Percentiles rank a stretch among this genome's conserved stretches.
These are phyloP conservation scores for Hibiscus mutabilis DNA, from an alignment of 345 rosid genomes.

Conservation along the genomic window DNA sequence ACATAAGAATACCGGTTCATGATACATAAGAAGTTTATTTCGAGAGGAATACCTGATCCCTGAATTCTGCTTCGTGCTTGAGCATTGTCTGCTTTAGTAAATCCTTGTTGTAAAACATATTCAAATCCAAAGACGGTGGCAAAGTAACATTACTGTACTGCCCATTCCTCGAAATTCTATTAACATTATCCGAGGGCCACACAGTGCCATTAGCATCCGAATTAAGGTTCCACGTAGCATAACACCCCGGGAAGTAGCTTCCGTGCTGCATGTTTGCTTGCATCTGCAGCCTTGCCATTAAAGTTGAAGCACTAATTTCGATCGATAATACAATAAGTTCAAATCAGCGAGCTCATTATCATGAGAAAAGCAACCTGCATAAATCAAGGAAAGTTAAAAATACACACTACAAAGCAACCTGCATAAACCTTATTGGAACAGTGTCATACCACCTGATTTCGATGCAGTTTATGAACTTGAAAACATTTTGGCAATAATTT, in stretches of 20 bases:
- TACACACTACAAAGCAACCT: no score
- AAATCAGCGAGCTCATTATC: neutral
- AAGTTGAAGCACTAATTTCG: constrained; percentile 4
- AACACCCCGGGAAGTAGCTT: constrained; percentile 21
- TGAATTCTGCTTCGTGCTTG: constrained; percentile 49
- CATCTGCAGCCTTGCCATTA: constrained; percentile 27
- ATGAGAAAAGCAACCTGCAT: neutral
- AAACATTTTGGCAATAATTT: no score
- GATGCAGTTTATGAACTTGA: no score
- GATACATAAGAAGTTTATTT: neutral
- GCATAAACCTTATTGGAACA: no score
- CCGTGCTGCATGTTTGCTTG: constrained; percentile 35
- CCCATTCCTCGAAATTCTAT: constrained; percentile 19
- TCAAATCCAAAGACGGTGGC: constrained; percentile 16
- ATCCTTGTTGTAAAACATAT: constrained; percentile 28
- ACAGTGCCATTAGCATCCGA: constrained; percentile 20
- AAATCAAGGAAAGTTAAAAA: neutral
- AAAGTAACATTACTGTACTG: constrained; percentile 22
- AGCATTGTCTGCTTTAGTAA: constrained; percentile 46
- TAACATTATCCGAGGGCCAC: constrained; percentile 28
- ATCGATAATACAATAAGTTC: neutral
- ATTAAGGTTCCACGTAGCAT: constrained; percentile 21
- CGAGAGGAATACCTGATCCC: constrained; percentile 39
- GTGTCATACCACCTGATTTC: no score
- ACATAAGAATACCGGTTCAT: neutral